Conservation (phyloP, 768 basidiomycete genomes). For the Kwoniella botswanensis region DNA sequence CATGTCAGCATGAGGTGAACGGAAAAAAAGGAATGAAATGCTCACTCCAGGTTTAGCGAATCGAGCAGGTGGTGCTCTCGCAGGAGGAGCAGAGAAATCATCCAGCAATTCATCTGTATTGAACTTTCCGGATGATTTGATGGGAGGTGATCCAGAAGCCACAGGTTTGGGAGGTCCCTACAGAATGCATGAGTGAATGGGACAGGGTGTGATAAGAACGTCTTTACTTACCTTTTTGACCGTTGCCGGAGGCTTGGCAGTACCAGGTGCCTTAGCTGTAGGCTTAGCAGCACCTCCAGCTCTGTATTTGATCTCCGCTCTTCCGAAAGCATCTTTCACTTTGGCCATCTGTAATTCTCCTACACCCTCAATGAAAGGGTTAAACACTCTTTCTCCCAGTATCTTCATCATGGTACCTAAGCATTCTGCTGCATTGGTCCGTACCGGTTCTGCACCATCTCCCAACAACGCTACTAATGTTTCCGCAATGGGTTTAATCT, state of each 20-base stretch:
- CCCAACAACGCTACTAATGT: conserved; percentile 75
- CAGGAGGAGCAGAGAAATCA: conserved; percentile 49
- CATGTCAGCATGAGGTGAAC: conserved; percentile 1
- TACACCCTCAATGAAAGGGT: conserved; percentile 80
- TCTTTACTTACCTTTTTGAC: conserved; percentile 41
- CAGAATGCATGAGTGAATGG: neutral
- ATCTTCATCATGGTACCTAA: conserved; percentile 94
- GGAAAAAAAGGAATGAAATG: neutral
- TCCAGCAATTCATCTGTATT: conserved; percentile 50
- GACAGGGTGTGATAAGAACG: too few relatives aligned
- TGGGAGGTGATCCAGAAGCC: conserved; percentile 41
- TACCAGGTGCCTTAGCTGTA: conserved; percentile 24
- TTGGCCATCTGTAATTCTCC: conserved; percentile 87
- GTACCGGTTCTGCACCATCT: conserved; percentile 85
- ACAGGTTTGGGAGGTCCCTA: conserved; percentile 15
- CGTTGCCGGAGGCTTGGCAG: conserved; percentile 21
- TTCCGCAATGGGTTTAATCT: conserved; percentile 82
- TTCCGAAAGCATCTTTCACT: conserved; percentile 91
- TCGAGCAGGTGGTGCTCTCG: conserved; percentile 44
- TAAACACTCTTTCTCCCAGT: conserved; percentile 89
- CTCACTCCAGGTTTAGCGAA: conserved; percentile 35
- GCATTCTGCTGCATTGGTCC: conserved; percentile 85
- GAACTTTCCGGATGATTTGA: conserved; percentile 44
- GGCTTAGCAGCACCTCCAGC: conserved; percentile 61
- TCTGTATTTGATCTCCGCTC: conserved; percentile 89